Percentiles rank a stretch among this genome's conserved stretches.
Evolutionary conservation across 805 yeast genomes (phyloP).

Genomic region (Sugiyamaella floridensis): DNA sequence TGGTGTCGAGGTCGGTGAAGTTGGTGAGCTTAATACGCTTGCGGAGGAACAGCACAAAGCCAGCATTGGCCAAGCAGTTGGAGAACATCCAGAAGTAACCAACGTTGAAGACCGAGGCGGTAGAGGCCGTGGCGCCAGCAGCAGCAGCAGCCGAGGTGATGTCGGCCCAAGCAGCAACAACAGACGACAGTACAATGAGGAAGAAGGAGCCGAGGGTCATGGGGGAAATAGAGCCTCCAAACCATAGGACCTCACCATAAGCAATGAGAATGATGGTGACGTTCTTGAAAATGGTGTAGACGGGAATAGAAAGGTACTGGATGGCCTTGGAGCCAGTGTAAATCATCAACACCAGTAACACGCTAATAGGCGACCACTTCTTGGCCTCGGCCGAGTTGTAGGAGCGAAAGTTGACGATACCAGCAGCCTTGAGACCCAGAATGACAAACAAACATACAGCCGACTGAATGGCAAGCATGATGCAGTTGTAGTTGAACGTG

Average conservation of each 20-base stretch:
- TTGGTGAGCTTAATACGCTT: conserved; percentile 95
- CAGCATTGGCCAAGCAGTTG: conserved; percentile 91
- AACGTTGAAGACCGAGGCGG: conserved; percentile 37
- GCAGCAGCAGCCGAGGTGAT: conserved; percentile 36
- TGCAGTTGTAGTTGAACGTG: conserved; percentile 76
- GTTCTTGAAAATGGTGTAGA: conserved; percentile 96
- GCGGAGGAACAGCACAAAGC: conserved; percentile 91
- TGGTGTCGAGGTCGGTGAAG: conserved; percentile 88
- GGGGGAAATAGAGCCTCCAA: conserved; percentile 84
- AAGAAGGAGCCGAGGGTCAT: conserved; percentile 85
- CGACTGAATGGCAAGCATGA: conserved; percentile 83
- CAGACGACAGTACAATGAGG: conserved; percentile 92
- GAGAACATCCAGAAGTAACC: conserved; percentile 97
- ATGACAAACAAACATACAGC: conserved; percentile 74
- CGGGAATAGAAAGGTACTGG: conserved; percentile 86
- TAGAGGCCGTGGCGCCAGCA: conserved; percentile 24
- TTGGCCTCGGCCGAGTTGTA: conserved; percentile 82
- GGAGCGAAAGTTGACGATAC: conserved; percentile 79
- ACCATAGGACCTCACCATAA: conserved; percentile 96
- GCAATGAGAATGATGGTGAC: conserved; percentile 94
- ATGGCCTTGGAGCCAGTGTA: conserved; percentile 95
- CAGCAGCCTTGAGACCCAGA: conserved; percentile 61
- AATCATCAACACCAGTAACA: conserved; percentile 85
- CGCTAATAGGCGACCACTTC: conserved; percentile 90
- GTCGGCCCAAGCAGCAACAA: conserved; percentile 92